Percentiles rank a stretch among this genome's conserved stretches.
Conservation (phyloP, 768 basidiomycete species). For the Scleroderma bovista region DNA sequence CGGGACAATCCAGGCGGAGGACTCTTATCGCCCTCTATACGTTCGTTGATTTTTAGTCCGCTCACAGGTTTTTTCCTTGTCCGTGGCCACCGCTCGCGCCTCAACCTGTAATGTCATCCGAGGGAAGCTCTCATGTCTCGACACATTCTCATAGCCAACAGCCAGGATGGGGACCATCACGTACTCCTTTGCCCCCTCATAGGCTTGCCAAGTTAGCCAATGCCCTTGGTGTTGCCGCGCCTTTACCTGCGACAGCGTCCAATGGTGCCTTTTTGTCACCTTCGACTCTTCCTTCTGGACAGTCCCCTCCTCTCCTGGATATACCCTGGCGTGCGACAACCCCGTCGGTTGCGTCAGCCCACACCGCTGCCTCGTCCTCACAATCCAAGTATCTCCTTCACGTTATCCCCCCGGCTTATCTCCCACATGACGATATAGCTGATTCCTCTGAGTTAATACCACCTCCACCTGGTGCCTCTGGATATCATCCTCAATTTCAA, state of each 20-base stretch:
- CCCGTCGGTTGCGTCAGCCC: conserved; percentile 38
- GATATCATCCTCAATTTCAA: conserved; percentile 74
- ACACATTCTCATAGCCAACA: conserved; percentile 7
- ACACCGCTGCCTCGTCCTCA: conserved; percentile 32
- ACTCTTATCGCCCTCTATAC: conserved; percentile 1
- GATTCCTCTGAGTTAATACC: conserved; percentile 43
- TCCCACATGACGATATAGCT: conserved; percentile 55
- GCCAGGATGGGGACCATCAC: conserved; percentile 54
- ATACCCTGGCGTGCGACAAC: conserved; percentile 45
- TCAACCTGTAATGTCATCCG: conserved; percentile 10
- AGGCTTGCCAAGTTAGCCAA: conserved; percentile 80
- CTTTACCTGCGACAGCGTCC: conserved; percentile 48
- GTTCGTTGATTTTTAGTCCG: background rate
- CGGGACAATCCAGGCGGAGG: background rate
- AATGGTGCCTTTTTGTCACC: conserved; percentile 10
- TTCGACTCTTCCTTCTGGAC: conserved; percentile 9
- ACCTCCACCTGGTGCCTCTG: conserved; percentile 54
- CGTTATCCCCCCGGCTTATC: conserved; percentile 70
- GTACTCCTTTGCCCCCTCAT: conserved; percentile 67
- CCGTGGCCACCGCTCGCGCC: background rate
- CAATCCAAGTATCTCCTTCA: conserved; percentile 75
- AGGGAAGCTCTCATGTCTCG: conserved; percentile 10
- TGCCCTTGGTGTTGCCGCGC: conserved; percentile 76
- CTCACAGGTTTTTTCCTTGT: conserved; percentile 2
- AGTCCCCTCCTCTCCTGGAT: conserved; percentile 21